Base-by-base conservation (phyloP, 2,329 filamentous ascomycete genomes). In the Claviceps capensis region DNA sequence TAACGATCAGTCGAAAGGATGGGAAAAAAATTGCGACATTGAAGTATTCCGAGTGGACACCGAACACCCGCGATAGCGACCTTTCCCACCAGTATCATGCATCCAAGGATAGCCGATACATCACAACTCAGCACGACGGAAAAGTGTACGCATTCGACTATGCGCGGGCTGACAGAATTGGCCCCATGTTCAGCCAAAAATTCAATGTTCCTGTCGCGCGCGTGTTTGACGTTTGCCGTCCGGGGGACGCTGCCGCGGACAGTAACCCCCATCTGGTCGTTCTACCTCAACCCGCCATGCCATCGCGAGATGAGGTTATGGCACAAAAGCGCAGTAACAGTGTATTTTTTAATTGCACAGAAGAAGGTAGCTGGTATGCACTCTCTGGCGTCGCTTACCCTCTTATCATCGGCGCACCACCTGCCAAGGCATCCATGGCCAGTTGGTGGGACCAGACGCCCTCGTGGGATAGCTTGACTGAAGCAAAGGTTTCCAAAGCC, bases 41-140 rank as follows among this genome's bases (percentile, higher is more conserved):
- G 59, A 90, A 82, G 58, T 98, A 94, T 63, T 86, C 88, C 11
- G 93, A 98, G 66, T 98, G 93, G 93, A 83, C 82, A 0, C 87
- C 90, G 14, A 98, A 98, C 67, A 94, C 85, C 54, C 86, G 83
- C 55, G 91, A 98, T 66, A 80, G 80, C 56, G 93, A 98, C 64
- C 79, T 98, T 6, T 83, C 88, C 60, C 79, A 79, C 48, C 88
- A 97, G 63, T 93, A 97, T 62, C 78, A 78, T 14, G 70, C 74
- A 11, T 88, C 89, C 0, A 83, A 90, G 63, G 90, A 97, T 65
- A 83, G 86, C 58, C 86, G 85, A 55, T 96, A 97, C 67, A 84
- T 97, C 49, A 91, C 91, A 58, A 88, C 85, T 58, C 82, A 83
- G 59, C 86, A 89, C 60, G 87, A 97, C 59, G 93, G 93, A 43